A percentile compares a stretch with the other conserved stretches of the same genome.
Evolutionary conservation across 2,329 filamentous ascomycete species (phyloP).

Genomic region (Lachnellula suecica): DNA sequence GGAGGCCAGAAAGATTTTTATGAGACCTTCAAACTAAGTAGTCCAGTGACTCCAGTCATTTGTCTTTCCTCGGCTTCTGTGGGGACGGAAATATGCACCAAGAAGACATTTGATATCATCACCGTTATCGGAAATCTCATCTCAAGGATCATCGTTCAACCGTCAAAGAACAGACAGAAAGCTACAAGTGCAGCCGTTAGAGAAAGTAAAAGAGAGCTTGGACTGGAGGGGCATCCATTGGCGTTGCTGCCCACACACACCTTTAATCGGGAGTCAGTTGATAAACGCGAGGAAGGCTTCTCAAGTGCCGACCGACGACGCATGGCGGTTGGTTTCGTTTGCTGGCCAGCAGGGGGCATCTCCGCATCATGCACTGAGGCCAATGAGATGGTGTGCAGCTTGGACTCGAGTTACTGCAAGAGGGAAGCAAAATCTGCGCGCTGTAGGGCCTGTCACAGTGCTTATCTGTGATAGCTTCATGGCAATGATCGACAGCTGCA

Average conservation of each 20-base stretch:
- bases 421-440: background rate
- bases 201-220: background rate
- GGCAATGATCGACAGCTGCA: conserved; percentile 3
- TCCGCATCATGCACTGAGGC: background rate
- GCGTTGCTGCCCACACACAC: conserved; percentile 11
- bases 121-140: background rate
- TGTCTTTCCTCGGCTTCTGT: background rate
- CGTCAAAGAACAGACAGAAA: background rate
- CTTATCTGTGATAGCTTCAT: background rate
- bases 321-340: conserved; percentile 1
- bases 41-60: too few relatives aligned
- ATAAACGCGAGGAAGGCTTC: conserved; percentile 1
- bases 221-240: conserved; percentile 1
- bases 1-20: background rate
- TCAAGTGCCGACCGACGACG: conserved; percentile 7
- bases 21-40: background rate
- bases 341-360: background rate
- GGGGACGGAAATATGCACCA: background rate
- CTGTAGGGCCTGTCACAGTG: background rate
- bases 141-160: background rate
- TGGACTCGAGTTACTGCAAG: background rate
- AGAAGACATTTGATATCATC: background rate
- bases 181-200: background rate
- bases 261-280: conserved; percentile 4
- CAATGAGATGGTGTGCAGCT: background rate